Conservation (phyloP, 768 basidiomycete genomes). For the Glaciozyma antarctica region DNA sequence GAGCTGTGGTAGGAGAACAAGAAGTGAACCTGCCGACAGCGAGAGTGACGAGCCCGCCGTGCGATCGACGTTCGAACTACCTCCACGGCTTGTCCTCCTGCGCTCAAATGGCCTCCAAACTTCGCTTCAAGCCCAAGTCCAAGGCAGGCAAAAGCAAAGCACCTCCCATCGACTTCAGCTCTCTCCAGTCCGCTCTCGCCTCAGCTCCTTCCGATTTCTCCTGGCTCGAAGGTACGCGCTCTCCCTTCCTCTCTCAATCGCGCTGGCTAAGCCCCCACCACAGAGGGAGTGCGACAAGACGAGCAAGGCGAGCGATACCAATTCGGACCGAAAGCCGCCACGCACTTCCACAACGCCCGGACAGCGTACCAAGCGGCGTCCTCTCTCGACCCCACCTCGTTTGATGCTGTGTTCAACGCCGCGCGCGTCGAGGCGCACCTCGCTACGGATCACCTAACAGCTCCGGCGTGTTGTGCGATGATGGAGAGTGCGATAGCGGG, state of each 20-base stretch:
- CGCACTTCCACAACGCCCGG: slow-evolving; percentile 18
- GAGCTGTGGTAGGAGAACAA: too few relatives aligned
- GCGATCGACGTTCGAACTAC: too few relatives aligned
- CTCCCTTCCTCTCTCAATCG: too few relatives aligned
- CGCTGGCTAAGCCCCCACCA: too few relatives aligned
- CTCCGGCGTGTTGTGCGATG: slow-evolving; percentile 3
- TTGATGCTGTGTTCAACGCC: slow-evolving; percentile 27
- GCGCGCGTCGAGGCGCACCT: slow-evolving; percentile 16
- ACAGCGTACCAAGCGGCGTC: slow-evolving; percentile 16
- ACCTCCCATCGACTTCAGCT: not conserved
- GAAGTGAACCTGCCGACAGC: too few relatives aligned
- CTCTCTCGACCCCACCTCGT: slow-evolving; percentile 3
- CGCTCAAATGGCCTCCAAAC: too few relatives aligned
- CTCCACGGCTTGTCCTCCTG: too few relatives aligned
- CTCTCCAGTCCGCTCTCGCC: not conserved
- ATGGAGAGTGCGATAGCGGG: slow-evolving; percentile 7
- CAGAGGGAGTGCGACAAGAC: slow-evolving; percentile 27
- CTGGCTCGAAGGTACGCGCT: slow-evolving; percentile 17
- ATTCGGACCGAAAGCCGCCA: slow-evolving; percentile 13
- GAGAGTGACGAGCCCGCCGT: too few relatives aligned
- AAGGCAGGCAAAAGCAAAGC: slow-evolving; percentile 13
- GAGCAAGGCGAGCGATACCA: slow-evolving; percentile 29
- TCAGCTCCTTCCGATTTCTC: slow-evolving; percentile 6
- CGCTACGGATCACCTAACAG: slow-evolving; percentile 15
- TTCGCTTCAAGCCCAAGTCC: slow-evolving; percentile 11